Conservation (phyloP, 139 green algal species). For the Monoraphidium neglectum region DNA sequence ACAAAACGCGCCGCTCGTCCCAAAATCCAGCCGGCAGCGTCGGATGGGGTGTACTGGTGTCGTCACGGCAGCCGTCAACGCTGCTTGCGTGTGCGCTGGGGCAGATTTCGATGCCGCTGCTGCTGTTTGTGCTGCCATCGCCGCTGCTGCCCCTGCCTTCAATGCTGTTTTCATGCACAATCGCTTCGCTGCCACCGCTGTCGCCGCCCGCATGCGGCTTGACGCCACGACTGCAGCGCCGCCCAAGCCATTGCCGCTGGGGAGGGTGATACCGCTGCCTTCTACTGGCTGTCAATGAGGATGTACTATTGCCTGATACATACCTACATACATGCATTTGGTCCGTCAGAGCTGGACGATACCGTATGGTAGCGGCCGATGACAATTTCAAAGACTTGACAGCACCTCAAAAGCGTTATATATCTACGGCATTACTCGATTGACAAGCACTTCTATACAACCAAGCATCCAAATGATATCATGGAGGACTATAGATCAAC, state of each 20-base stretch:
- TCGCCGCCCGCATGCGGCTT: too few species aligned
- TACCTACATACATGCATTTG: background rate
- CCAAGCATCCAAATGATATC: background rate
- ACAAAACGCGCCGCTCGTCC: constrained; percentile 9
- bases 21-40: constrained; percentile 17
- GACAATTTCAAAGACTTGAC: background rate
- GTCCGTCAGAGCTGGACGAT: background rate
- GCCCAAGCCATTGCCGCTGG: too few species aligned
- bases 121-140: background rate
- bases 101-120: too few species aligned
- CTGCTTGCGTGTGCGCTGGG: too few species aligned
- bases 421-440: background rate
- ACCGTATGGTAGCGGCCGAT: background rate
- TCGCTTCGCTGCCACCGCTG: background rate
- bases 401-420: background rate
- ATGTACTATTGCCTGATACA: too few species aligned
- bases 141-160: background rate
- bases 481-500: background rate
- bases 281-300: too few species aligned
- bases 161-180: background rate
- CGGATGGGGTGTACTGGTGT: too few species aligned
- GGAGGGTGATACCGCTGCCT: too few species aligned
- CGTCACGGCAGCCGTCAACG: too few species aligned
- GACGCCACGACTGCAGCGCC: too few species aligned
- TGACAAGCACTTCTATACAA: background rate